Percentiles rank a stretch among this genome's conserved stretches.
Evolutionary conservation across 257 asterid genomes (phyloP).

Genomic region (Solanum neorickii): DNA sequence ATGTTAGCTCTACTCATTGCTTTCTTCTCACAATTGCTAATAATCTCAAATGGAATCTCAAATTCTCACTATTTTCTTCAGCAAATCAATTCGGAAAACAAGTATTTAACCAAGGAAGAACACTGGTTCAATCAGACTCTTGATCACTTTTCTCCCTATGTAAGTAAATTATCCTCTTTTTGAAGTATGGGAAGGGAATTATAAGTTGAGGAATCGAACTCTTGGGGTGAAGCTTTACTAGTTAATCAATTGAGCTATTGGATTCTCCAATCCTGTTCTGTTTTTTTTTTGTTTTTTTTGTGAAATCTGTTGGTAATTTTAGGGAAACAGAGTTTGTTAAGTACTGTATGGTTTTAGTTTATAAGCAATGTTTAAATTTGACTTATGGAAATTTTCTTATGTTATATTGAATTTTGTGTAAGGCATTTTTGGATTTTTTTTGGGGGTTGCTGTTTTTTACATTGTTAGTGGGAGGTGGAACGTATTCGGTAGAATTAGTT

Average conservation of each 20-base stretch:
- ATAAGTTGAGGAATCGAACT: background rate
- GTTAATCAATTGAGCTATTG: background rate
- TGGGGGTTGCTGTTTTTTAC: background rate
- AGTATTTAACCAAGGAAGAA: slow-evolving; percentile 47
- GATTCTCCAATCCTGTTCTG: background rate
- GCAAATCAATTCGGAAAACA: slow-evolving; percentile 16
- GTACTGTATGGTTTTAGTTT: background rate
- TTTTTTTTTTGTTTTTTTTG: background rate
- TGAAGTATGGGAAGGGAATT: background rate
- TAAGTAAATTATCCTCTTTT: slow-evolving; percentile 1
- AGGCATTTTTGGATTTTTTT: background rate
- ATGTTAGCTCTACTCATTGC: background rate
- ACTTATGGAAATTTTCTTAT: background rate
- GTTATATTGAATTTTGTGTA: background rate
- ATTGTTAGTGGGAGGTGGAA: background rate
- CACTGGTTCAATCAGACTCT: slow-evolving; percentile 76
- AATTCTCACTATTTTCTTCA: slow-evolving; percentile 23
- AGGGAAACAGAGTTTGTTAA: background rate
- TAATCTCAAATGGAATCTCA: slow-evolving; percentile 10
- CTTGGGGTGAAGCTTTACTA: background rate
- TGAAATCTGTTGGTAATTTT: background rate
- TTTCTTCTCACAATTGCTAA: background rate
- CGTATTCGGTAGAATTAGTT: background rate
- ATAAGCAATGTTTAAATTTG: background rate
- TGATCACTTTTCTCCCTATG: slow-evolving; percentile 94